phyloP scores from a whole-genome alignment of 2,329 filamentous ascomycete genomes.

The Phyllosticta citrichinensis region DNA sequence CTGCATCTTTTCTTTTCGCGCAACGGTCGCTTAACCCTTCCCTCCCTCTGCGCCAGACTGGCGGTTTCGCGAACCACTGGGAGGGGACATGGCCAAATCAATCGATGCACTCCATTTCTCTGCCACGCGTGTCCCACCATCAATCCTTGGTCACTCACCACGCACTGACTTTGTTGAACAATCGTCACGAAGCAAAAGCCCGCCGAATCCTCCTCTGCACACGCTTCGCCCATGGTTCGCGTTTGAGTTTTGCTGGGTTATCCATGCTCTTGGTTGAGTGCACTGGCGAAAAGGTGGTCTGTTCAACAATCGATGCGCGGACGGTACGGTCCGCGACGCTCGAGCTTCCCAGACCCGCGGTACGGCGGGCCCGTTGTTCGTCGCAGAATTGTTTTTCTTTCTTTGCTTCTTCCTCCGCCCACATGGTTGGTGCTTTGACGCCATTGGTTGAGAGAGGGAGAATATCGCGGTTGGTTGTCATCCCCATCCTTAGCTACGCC shows the following conservation, averaged over 20 bases:
- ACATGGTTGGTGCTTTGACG: not conserved
- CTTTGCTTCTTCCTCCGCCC: not conserved
- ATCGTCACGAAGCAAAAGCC: not conserved
- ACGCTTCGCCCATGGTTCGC: not conserved
- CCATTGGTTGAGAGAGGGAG: not conserved
- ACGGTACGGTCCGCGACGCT: not conserved
- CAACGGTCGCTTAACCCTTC: not conserved
- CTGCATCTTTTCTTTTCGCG: not conserved
- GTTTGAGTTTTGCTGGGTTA: not conserved
- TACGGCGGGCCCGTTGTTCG: not conserved
- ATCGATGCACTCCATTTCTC: not conserved
- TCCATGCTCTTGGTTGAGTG: not conserved
- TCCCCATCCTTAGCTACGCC: not conserved
- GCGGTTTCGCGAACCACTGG: not conserved
- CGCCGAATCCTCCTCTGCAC: not conserved
- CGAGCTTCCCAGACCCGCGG: not conserved
- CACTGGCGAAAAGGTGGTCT: not conserved
- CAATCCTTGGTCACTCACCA: not conserved
- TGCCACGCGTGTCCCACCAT: not conserved
- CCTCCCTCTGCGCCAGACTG: not conserved
- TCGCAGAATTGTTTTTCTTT: not conserved
- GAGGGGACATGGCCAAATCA: not conserved
- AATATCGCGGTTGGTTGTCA: not conserved
- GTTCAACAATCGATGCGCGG: not conserved
- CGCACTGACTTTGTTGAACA: not conserved